Evolutionary conservation across 495 filamentous ascomycete species (phyloP).

Genomic region (Xylaria flabelliformis): DNA sequence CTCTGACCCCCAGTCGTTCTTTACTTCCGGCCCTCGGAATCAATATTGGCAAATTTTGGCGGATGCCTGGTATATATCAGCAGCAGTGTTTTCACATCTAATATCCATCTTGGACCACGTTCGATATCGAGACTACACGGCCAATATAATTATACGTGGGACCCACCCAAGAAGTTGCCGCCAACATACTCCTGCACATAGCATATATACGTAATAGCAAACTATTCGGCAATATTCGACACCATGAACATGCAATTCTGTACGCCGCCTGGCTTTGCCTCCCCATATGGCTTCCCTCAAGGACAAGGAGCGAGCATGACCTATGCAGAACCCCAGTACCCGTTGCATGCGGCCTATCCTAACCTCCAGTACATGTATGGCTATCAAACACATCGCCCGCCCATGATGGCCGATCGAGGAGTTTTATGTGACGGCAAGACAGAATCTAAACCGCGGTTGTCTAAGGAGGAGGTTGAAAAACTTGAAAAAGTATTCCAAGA

Average conservation of each 20-base stretch:
- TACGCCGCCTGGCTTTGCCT: slow-evolving; percentile 28
- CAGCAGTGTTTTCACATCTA: slow-evolving; percentile 17
- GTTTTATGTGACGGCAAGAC: slow-evolving; percentile 43
- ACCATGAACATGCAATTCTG: slow-evolving; percentile 39
- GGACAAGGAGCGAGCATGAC: slow-evolving; percentile 29
- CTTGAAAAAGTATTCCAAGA: slow-evolving; percentile 77
- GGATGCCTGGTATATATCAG: slow-evolving; percentile 25
- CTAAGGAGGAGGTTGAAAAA: slow-evolving; percentile 81
- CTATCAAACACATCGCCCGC: slow-evolving; percentile 34
- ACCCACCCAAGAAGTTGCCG: slow-evolving; percentile 9
- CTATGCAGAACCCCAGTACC: slow-evolving; percentile 34
- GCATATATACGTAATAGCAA: slow-evolving; percentile 27
- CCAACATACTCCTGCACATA: slow-evolving; percentile 21
- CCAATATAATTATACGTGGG: slow-evolving; percentile 21
- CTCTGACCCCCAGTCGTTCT: slow-evolving; percentile 54
- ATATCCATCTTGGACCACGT: slow-evolving; percentile 15
- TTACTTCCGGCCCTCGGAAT: slow-evolving; percentile 32
- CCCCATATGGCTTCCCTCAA: slow-evolving; percentile 34
- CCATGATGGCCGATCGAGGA: slow-evolving; percentile 34
- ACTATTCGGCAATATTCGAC: slow-evolving; percentile 2
- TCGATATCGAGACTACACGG: slow-evolving; percentile 17
- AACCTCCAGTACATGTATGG: slow-evolving; percentile 36
- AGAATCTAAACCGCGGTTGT: slow-evolving; percentile 70
- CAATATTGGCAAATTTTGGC: slow-evolving; percentile 25
- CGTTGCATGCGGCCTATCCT: slow-evolving; percentile 25